A percentile compares a stretch with the other conserved stretches of the same genome.
Conservation (phyloP, 179 eudicot genomes). For the Kewa caespitosa region DNA sequence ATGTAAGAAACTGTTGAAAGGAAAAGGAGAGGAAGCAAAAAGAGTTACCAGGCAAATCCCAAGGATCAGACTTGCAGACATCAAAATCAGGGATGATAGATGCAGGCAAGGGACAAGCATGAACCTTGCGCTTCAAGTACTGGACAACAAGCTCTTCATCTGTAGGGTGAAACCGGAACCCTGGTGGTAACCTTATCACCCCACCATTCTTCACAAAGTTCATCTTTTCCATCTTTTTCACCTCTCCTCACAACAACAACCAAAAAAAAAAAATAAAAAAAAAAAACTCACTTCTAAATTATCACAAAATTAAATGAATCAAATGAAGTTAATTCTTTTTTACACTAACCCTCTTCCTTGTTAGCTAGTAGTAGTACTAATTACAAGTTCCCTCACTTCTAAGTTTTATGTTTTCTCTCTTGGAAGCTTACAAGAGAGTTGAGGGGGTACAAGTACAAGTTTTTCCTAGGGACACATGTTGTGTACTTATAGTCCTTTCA, state of each 20-base stretch:
- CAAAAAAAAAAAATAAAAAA: background rate
- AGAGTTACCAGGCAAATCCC: constrained; percentile 75
- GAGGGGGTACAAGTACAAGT: constrained; percentile 12
- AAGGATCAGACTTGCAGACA: constrained; percentile 77
- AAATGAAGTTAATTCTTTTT: no score
- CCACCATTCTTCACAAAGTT: constrained; percentile 75
- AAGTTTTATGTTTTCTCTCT: background rate
- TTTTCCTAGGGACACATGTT: constrained; percentile 21
- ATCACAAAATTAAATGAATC: no score
- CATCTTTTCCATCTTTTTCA: constrained; percentile 51
- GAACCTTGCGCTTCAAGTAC: constrained; percentile 69
- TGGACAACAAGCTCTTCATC: constrained; percentile 85
- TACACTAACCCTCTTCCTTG: no score
- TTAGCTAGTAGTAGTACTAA: no score
- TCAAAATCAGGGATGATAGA: constrained; percentile 79
- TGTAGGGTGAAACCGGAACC: constrained; percentile 85
- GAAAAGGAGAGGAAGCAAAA: background rate
- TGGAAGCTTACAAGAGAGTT: background rate
- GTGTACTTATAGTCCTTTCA: background rate
- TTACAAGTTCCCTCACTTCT: no score
- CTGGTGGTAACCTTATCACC: constrained; percentile 72
- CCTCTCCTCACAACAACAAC: background rate
- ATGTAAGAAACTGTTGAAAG: background rate
- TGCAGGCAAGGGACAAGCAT: constrained; percentile 70
- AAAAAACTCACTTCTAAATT: no score